These are phyloP conservation scores for Colletotrichum tropicicola DNA, from an alignment of 2,329 filamentous ascomycete genomes.

Conservation along the genomic window DNA sequence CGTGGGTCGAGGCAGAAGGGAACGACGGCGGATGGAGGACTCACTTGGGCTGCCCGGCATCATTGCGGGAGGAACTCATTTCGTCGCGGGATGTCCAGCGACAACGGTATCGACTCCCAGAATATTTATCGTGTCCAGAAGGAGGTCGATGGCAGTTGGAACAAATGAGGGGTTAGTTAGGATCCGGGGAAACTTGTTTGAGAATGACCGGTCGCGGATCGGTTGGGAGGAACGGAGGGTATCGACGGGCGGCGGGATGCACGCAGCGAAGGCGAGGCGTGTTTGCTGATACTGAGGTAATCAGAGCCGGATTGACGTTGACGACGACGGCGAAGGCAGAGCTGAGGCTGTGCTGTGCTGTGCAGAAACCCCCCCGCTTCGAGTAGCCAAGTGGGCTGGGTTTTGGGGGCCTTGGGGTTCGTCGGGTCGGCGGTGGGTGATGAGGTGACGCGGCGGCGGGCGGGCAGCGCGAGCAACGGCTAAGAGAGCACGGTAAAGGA, in stretches of 20 bases:
- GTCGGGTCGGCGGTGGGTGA: conserved; percentile 22
- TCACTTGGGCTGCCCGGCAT: conserved; percentile 47
- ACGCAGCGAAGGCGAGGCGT: not conserved
- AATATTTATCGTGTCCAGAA: conserved; percentile 18
- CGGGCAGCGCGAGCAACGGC: conserved; percentile 23
- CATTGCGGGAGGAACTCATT: conserved; percentile 41
- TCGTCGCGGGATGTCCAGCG: conserved; percentile 30
- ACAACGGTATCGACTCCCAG: conserved; percentile 29
- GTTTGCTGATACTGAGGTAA: conserved; percentile 14
- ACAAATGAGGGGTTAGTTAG: conserved; percentile 22
- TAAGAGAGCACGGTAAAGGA: conserved; percentile 2
- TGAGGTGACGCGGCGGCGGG: conserved; percentile 33
- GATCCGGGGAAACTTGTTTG: conserved; percentile 5
- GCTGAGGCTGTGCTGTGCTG: conserved; percentile 33
- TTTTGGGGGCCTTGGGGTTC: conserved; percentile 28
- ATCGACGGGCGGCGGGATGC: conserved; percentile 9
- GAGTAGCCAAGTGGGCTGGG: conserved; percentile 32
- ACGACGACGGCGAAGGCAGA: conserved; percentile 32
- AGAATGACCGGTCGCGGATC: conserved; percentile 8
- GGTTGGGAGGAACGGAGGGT: not conserved
- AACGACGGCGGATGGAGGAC: conserved; percentile 32
- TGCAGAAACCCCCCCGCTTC: conserved; percentile 32
- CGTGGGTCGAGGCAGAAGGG: not conserved
- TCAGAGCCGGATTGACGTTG: conserved; percentile 22
- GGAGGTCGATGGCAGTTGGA: conserved; percentile 13